A percentile compares a stretch with the other conserved stretches of the same genome.
These are phyloP conservation scores for Dactylonectria estremocensis DNA, from an alignment of 2,329 filamentous ascomycete genomes.

Conservation along the genomic window DNA sequence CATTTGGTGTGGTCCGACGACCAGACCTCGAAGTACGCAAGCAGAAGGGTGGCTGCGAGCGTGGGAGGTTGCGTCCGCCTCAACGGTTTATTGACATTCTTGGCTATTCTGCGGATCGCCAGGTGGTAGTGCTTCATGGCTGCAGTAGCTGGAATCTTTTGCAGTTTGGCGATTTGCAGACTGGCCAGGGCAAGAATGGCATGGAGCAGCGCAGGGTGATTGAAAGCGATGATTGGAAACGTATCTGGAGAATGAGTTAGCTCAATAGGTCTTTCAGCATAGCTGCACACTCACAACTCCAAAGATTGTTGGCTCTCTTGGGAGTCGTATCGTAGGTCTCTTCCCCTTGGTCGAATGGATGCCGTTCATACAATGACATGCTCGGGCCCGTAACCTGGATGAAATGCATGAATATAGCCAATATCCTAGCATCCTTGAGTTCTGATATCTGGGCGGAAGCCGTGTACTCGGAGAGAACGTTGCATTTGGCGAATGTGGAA, in stretches of 20 bases:
- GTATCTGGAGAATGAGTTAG: conserved; percentile 69
- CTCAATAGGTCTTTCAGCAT: neutral
- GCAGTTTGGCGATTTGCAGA: conserved; percentile 88
- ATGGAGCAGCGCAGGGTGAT: conserved; percentile 89
- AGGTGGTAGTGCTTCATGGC: conserved; percentile 95
- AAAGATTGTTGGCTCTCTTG: conserved; percentile 75
- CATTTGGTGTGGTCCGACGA: conserved; percentile 95
- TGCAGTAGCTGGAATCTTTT: conserved; percentile 80
- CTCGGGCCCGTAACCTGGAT: conserved; percentile 89
- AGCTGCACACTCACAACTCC: conserved; percentile 68
- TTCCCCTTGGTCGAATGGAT: conserved; percentile 78
- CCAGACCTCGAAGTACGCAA: conserved; percentile 96
- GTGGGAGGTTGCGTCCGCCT: conserved; percentile 84
- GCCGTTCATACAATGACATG: conserved; percentile 89
- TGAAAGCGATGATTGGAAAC: conserved; percentile 86
- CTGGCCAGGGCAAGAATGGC: conserved; percentile 91
- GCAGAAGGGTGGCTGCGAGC: conserved; percentile 87
- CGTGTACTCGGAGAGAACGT: conserved; percentile 75
- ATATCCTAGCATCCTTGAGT: conserved; percentile 84
- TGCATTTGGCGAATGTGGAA: conserved; percentile 62
- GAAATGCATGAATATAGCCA: conserved; percentile 91
- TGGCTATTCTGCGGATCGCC: conserved; percentile 83
- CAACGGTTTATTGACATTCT: conserved; percentile 78
- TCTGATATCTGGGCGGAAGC: conserved; percentile 79
- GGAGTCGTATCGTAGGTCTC: conserved; percentile 73